These are phyloP conservation scores for Alternaria triticimaculans DNA, from an alignment of 2,329 filamentous ascomycete species.

Conservation along the genomic window DNA sequence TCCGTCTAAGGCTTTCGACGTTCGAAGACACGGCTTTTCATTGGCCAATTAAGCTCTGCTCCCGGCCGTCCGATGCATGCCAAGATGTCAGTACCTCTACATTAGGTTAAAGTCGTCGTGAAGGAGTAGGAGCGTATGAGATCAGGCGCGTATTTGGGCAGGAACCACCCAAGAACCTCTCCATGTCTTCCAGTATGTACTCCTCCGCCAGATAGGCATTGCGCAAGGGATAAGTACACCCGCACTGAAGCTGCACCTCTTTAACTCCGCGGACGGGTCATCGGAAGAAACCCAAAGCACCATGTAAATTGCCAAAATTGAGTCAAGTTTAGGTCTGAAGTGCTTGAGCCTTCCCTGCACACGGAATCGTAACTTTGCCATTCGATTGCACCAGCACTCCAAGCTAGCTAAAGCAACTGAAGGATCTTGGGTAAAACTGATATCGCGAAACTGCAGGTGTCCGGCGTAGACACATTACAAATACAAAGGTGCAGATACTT, in stretches of 20 bases:
- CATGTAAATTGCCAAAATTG: neutral
- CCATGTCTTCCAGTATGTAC: neutral
- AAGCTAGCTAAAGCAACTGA: neutral
- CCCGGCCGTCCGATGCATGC: neutral
- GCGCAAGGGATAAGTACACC: neutral
- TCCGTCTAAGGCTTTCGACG: neutral
- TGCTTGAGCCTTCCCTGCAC: neutral
- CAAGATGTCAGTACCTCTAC: neutral
- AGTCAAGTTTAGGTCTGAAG: neutral
- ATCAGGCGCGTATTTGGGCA: neutral
- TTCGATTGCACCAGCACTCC: neutral
- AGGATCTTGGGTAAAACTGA: neutral
- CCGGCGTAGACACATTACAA: neutral
- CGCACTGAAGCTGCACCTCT: neutral
- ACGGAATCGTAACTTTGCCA: neutral
- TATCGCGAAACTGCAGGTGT: neutral
- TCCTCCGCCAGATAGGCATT: neutral
- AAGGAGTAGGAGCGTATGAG: neutral
- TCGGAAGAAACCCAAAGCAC: neutral
- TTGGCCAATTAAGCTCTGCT: neutral
- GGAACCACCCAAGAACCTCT: neutral
- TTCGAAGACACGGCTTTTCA: neutral
- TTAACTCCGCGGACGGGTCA: neutral
- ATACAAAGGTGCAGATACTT: neutral
- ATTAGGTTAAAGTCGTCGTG: fast-evolving